phyloP scores from a whole-genome alignment of 177 flowering plant genomes.

The Telopea speciosissima region DNA sequence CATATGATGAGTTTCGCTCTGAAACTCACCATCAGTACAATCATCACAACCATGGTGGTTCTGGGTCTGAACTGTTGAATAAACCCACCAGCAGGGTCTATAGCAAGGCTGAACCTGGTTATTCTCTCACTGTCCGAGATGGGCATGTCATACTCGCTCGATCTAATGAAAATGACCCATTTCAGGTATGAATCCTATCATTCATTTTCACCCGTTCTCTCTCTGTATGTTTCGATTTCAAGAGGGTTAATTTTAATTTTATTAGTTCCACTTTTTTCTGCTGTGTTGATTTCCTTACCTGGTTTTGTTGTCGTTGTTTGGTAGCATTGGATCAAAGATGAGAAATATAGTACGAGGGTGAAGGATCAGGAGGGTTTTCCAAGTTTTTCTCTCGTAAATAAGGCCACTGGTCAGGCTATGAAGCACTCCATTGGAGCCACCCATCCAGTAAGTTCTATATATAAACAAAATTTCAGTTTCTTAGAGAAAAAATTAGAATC shows the following conservation, averaged over 20 bases:
- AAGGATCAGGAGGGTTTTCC: constrained; percentile 70
- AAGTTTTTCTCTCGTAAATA: constrained; percentile 57
- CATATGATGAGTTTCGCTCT: constrained; percentile 1
- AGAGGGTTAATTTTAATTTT: not conserved
- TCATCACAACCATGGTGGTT: constrained; percentile 2
- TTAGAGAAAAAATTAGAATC: not conserved
- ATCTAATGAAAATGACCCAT: constrained; percentile 34
- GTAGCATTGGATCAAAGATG: constrained; percentile 75
- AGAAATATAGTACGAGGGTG: constrained; percentile 60
- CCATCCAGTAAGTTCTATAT: constrained; percentile 44
- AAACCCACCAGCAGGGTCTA: constrained; percentile 44
- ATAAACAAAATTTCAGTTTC: not conserved
- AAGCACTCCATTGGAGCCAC: constrained; percentile 59
- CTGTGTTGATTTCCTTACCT: not conserved
- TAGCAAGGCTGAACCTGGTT: constrained; percentile 42
- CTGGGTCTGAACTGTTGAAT: constrained; percentile 8
- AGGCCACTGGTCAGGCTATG: constrained; percentile 62
- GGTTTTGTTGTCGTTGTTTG: constrained; percentile 7
- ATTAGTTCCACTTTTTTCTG: not conserved
- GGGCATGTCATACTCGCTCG: constrained; percentile 50
- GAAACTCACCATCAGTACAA: constrained; percentile 11
- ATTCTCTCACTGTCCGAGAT: constrained; percentile 45
- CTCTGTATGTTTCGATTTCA: not conserved
- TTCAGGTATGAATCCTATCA: constrained; percentile 29
- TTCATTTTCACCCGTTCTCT: not conserved